Percentiles rank a stretch among this genome's conserved stretches.
Evolutionary conservation across 1,284 basidiomycete species (phyloP).

Genomic region (Heimioporus retisporus): DNA sequence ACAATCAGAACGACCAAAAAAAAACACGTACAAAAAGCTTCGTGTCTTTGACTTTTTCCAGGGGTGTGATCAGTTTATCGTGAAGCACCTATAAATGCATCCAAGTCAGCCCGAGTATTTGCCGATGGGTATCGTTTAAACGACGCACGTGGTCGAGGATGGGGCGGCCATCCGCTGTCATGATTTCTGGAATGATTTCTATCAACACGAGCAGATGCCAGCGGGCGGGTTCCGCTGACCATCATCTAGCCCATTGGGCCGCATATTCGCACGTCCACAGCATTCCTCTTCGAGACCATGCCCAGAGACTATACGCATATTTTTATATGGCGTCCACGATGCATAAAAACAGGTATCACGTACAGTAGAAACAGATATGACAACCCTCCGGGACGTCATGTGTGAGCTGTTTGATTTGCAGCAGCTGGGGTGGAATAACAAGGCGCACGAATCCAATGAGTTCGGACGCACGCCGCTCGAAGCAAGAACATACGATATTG

Average conservation of each 20-base stretch:
- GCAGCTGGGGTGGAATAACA: not conserved
- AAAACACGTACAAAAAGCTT: not conserved
- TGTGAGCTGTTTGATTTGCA: constrained; percentile 2
- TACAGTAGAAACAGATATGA: constrained; percentile 4
- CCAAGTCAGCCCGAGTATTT: not conserved
- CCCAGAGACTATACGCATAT: not conserved
- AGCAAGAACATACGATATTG: not conserved
- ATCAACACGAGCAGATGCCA: not conserved
- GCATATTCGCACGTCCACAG: not conserved
- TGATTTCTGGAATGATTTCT: not conserved
- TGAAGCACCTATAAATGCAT: not conserved
- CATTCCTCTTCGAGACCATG: constrained; percentile 2
- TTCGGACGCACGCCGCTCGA: not conserved
- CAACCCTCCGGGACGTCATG: constrained; percentile 1
- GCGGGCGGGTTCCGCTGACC: not conserved
- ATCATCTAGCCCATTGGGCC: not conserved
- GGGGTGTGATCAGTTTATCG: constrained; percentile 1
- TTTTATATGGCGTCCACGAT: not conserved
- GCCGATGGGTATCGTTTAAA: not conserved
- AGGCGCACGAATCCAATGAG: too few species aligned
- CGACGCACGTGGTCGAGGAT: constrained; percentile 1
- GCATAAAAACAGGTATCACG: not conserved
- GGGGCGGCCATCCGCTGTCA: not conserved
- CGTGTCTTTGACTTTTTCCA: not conserved
- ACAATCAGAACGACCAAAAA: not conserved